These are phyloP conservation scores for Trichoderma koningii DNA, from an alignment of 2,329 filamentous ascomycete genomes.

Conservation along the genomic window DNA sequence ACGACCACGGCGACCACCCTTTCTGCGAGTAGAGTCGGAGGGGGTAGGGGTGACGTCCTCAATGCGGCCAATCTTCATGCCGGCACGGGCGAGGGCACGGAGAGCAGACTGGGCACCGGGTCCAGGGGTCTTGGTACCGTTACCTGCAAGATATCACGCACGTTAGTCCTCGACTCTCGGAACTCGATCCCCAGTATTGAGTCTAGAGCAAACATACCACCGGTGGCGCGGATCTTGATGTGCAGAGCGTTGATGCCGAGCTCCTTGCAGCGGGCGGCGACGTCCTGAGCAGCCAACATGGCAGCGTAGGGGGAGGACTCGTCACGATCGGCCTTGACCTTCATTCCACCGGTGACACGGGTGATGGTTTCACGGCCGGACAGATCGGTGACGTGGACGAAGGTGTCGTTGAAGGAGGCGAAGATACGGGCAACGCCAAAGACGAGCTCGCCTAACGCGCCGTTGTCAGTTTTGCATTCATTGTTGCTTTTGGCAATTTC, in stretches of 20 bases:
- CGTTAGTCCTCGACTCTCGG: background rate
- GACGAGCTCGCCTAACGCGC: constrained; percentile 78
- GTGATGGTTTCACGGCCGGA: constrained; percentile 99
- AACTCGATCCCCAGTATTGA: background rate
- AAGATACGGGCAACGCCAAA: constrained; percentile 97
- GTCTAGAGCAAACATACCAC: constrained; percentile 61
- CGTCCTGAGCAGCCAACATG: constrained; percentile 99
- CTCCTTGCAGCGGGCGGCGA: constrained; percentile 80
- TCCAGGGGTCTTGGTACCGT: constrained; percentile 99
- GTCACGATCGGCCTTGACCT: constrained; percentile 99
- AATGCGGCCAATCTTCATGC: constrained; percentile 99
- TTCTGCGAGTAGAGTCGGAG: constrained; percentile 98
- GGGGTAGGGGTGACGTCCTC: constrained; percentile 99
- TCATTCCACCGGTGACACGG: constrained; percentile 99
- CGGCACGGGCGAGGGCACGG: constrained; percentile 96
- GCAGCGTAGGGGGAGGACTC: constrained; percentile 99
- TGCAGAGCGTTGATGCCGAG: constrained; percentile 85
- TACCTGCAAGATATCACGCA: constrained; percentile 57
- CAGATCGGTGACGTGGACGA: constrained; percentile 99
- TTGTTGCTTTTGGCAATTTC: background rate
- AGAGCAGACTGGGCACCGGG: constrained; percentile 99
- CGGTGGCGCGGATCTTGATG: constrained; percentile 99
- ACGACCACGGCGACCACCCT: constrained; percentile 99
- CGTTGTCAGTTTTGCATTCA: constrained; percentile 27
- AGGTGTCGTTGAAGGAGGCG: constrained; percentile 90